phyloP scores from a whole-genome alignment of 1,284 basidiomycete species.

The Cystobasidium sp. region DNA sequence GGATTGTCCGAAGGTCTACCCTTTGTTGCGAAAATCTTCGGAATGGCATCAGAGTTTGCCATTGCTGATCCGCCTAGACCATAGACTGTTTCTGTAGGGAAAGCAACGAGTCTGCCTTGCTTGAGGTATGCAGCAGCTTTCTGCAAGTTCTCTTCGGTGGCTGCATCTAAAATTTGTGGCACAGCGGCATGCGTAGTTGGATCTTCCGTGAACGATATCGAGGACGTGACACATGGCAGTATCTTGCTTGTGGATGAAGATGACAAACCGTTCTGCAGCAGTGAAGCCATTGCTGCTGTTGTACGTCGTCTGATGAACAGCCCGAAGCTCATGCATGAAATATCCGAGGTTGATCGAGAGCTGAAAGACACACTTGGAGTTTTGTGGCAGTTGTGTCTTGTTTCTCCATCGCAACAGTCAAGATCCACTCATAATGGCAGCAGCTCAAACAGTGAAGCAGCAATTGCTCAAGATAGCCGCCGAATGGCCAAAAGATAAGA shows the following conservation, averaged over 20 bases:
- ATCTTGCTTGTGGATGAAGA: slow-evolving; percentile 6
- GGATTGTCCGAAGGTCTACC: slow-evolving; percentile 95
- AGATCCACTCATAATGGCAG: slow-evolving; percentile 9
- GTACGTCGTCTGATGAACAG: neutral
- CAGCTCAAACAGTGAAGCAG: slow-evolving; percentile 35
- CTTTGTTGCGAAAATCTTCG: slow-evolving; percentile 85
- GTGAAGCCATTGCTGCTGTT: neutral
- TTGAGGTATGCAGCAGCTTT: slow-evolving; percentile 53
- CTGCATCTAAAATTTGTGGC: slow-evolving; percentile 40
- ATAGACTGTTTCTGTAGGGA: slow-evolving; percentile 98
- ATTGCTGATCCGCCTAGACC: slow-evolving; percentile 89
- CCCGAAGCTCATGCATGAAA: slow-evolving; percentile 12
- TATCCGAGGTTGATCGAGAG: slow-evolving; percentile 2
- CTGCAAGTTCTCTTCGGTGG: slow-evolving; percentile 18
- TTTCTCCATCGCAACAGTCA: neutral
- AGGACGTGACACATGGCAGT: slow-evolving; percentile 22
- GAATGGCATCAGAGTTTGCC: slow-evolving; percentile 65
- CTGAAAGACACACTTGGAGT: neutral
- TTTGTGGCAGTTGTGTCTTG: neutral
- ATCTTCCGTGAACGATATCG: slow-evolving; percentile 19
- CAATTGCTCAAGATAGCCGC: slow-evolving; percentile 35
- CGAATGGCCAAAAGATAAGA: slow-evolving; percentile 41
- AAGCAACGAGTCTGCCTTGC: slow-evolving; percentile 66
- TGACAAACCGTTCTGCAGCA: neutral
- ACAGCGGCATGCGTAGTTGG: slow-evolving; percentile 6